These are phyloP conservation scores for Suillus cothurnatus DNA, from an alignment of 768 basidiomycete genomes.

Conservation along the genomic window DNA sequence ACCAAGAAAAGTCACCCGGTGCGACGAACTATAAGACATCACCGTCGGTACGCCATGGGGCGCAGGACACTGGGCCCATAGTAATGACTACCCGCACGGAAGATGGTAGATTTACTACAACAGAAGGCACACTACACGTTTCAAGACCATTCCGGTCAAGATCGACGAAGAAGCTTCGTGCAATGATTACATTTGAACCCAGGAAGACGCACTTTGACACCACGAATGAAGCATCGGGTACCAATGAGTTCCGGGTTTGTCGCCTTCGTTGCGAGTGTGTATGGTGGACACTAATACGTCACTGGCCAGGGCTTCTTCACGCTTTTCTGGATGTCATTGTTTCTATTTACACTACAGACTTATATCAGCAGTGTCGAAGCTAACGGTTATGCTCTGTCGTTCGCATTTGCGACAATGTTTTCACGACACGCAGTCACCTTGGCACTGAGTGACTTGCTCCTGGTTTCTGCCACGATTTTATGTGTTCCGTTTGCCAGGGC, in stretches of 20 bases:
- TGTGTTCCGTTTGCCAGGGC: constrained; percentile 86
- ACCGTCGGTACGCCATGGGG: neutral
- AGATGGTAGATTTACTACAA: constrained; percentile 45
- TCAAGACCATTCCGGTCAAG: constrained; percentile 77
- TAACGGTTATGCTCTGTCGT: constrained; percentile 76
- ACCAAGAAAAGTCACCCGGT: neutral
- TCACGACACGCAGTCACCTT: constrained; percentile 83
- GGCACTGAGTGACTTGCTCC: constrained; percentile 79
- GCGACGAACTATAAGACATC: constrained; percentile 11
- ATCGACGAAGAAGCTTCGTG: constrained; percentile 75
- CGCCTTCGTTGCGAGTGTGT: neutral
- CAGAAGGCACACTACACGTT: constrained; percentile 70
- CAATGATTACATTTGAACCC: constrained; percentile 84
- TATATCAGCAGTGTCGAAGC: constrained; percentile 77
- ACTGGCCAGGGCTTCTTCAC: constrained; percentile 84
- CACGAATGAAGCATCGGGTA: constrained; percentile 66
- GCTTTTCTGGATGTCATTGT: constrained; percentile 91
- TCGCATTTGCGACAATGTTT: constrained; percentile 84
- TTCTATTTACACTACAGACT: constrained; percentile 77
- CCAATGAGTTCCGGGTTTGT: constrained; percentile 83
- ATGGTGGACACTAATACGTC: neutral
- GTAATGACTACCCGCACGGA: constrained; percentile 12
- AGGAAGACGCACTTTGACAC: constrained; percentile 86
- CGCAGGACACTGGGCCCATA: neutral
- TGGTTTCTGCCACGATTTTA: constrained; percentile 73